These are phyloP conservation scores for Tylopilus felleus DNA, from an alignment of 768 basidiomycete species.

Conservation along the genomic window DNA sequence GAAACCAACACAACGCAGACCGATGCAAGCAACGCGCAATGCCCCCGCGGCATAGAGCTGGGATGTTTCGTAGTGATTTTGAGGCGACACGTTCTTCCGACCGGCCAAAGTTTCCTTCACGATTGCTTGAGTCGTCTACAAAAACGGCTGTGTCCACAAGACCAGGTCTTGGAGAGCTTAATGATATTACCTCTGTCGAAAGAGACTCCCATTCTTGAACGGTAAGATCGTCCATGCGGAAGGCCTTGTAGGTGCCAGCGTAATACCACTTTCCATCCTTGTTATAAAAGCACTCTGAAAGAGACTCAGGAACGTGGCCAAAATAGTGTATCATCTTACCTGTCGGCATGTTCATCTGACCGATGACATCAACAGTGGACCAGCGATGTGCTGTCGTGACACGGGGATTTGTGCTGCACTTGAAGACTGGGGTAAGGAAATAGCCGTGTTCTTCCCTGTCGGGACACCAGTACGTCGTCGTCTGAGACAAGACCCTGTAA, in stretches of 20 bases:
- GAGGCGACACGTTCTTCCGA: conserved; percentile 74
- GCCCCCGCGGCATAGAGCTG: conserved; percentile 75
- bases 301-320: background rate
- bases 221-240: conserved; percentile 62
- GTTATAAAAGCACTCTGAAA: conserved; percentile 74
- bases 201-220: conserved; percentile 68
- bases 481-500: conserved; percentile 63
- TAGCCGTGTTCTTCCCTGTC: conserved; percentile 83
- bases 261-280: conserved; percentile 83
- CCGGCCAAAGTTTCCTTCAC: conserved; percentile 69
- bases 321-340: conserved; percentile 36
- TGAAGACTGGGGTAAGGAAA: conserved; percentile 68
- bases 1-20: conserved; percentile 75
- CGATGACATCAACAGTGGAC: conserved; percentile 59
- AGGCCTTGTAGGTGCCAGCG: conserved; percentile 70
- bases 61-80: conserved; percentile 69
- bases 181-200: conserved; percentile 50
- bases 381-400: conserved; percentile 75
- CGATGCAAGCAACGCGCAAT: conserved; percentile 69
- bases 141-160: conserved; percentile 10
- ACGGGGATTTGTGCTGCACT: conserved; percentile 76
- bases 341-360: conserved; percentile 57
- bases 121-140: conserved; percentile 60
- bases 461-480: conserved; percentile 74
- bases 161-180: background rate